phyloP scores from a whole-genome alignment of 495 filamentous ascomycete species.

The Penicillium chermesinum region DNA sequence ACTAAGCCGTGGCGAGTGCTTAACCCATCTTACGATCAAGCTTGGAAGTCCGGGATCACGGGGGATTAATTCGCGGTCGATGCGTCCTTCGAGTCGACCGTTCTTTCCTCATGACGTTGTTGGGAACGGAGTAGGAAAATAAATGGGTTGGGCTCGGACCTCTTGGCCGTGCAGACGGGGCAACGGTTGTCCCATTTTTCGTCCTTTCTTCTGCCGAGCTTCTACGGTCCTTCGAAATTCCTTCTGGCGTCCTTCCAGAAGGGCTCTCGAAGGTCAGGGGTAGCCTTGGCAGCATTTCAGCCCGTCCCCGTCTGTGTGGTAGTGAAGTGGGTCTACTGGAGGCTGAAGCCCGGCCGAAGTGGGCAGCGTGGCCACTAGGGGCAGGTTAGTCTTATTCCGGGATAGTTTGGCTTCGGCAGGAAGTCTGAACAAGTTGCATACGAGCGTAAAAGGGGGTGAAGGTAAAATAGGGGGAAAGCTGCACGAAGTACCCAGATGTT shows the following conservation, averaged over 20 bases:
- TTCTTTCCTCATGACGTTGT: too few species aligned
- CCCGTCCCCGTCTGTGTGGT: conserved; percentile 21
- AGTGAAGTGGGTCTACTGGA: conserved; percentile 21
- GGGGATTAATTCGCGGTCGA: too few species aligned
- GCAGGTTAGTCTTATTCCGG: conserved; percentile 6
- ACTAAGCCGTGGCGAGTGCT: not conserved
- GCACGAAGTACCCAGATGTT: too few species aligned
- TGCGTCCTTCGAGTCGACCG: too few species aligned
- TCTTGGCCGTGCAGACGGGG: conserved; percentile 14
- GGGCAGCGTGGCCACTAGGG: not conserved
- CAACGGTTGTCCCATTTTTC: conserved; percentile 7
- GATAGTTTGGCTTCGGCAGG: not conserved
- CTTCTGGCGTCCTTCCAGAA: conserved; percentile 40
- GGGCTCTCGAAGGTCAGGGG: conserved; percentile 36
- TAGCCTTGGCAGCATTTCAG: conserved; percentile 33
- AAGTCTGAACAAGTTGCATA: not conserved
- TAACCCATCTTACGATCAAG: too few species aligned
- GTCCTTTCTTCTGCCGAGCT: conserved; percentile 15
- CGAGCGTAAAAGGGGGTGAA: conserved; percentile 17
- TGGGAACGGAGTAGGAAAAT: not conserved
- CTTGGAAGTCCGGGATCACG: too few species aligned
- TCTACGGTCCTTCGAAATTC: conserved; percentile 26
- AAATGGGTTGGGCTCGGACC: conserved; percentile 2
- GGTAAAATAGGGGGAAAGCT: conserved; percentile 2
- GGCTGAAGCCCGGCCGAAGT: conserved; percentile 20